Base-by-base conservation (phyloP, 2,329 filamentous ascomycete genomes). In the Cercospora sojina region DNA sequence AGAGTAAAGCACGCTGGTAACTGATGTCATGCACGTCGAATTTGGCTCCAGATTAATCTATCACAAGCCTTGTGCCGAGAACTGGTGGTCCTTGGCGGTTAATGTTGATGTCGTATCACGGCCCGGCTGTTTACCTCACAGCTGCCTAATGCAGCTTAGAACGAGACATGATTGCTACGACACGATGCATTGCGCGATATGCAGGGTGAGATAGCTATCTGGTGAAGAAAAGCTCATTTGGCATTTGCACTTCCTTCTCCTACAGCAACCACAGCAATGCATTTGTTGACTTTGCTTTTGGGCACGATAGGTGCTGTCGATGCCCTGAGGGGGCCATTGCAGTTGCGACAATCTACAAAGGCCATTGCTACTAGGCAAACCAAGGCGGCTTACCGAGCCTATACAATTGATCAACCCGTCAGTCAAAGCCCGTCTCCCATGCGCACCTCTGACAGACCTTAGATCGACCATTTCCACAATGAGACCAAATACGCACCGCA, bases 381-480 rank as follows among this genome's bases (percentile, higher is more conserved):
- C 8, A 35, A 29, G 12, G 23, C 64, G 29, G 23, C 58, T 27
- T 65, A 65, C 20, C 41, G 27, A 31, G 38, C 58, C 13, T 35
- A 65, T 13, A 56, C 58, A 10, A 61, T 65, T 57, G 64, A 65
- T 58, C 64, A 65, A 16, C 27, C 51, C 20, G 64, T 62, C n/a
- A 25, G 64, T 49, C 18, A 12, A 59, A 64, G 18, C 5, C 8
- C n/a, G n/a, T 64, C 20, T 41, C 49, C 4, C 23, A 12, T 9
- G 5, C 13, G 27, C 49, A 31, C 20, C 5, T 31, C 56, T 62
- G 23, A 60, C 38, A 10, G 6, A 27, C 25, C 13, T 3, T 35
- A 72, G 70, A 83, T 95, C 47, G 92, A 96, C 77, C 91, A 95
- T 75, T 95, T 94, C 79, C 91, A 90, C 77, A 91, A 93, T 74